Conservation (phyloP, 805 yeast species). For the Cyberlindnera xylosilytica region DNA sequence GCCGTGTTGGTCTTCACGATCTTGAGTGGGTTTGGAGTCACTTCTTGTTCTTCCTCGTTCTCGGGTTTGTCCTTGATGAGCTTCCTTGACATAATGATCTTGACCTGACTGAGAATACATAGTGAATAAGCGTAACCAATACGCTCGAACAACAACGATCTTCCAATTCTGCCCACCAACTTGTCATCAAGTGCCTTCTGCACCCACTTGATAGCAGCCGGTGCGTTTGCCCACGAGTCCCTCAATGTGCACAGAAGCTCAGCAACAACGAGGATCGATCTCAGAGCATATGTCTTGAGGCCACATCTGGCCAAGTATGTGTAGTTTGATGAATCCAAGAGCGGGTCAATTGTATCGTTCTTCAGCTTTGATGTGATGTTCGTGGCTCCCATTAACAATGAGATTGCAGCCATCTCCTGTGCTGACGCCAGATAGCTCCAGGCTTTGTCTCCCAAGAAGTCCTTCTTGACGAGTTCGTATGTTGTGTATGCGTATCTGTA, state of each 20-base stretch:
- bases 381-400: constrained; percentile 58
- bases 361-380: constrained; percentile 39
- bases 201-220: constrained; percentile 40
- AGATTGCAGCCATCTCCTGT: constrained; percentile 84
- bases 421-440: constrained; percentile 78
- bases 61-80: constrained; percentile 16
- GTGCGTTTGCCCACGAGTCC: constrained; percentile 41
- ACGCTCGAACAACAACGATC: constrained; percentile 51
- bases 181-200: constrained; percentile 46
- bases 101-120: constrained; percentile 39
- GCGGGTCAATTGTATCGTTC: constrained; percentile 44
- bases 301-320: constrained; percentile 72
- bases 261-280: constrained; percentile 62
- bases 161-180: constrained; percentile 43
- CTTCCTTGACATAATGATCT: constrained; percentile 27
- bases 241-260: constrained; percentile 57
- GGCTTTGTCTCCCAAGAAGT: constrained; percentile 71
- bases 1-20: constrained; percentile 35
- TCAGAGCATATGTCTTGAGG: constrained; percentile 64
- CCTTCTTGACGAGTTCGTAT: constrained; percentile 79
- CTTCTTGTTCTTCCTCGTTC: constrained; percentile 8
- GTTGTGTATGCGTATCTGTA: constrained; percentile 79
- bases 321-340: constrained; percentile 64
- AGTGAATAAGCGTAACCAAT: constrained; percentile 49
- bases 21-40: constrained; percentile 32